phyloP scores from a whole-genome alignment of 2,329 filamentous ascomycete genomes.

The Talaromyces sp. region DNA sequence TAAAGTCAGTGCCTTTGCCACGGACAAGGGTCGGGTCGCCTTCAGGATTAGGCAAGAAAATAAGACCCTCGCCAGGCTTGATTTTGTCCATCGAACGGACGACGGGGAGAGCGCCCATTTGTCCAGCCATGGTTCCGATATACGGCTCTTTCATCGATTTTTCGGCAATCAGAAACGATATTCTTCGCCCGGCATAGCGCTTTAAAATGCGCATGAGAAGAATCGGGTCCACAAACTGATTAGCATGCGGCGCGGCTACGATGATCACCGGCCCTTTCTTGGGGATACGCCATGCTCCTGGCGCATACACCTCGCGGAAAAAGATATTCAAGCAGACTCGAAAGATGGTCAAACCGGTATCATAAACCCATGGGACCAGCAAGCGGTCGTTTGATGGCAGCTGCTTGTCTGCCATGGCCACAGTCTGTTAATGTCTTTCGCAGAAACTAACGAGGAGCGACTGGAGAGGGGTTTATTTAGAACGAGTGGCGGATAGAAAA shows the following conservation, averaged over 20 bases:
- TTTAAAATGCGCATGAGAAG: slow-evolving; percentile 88
- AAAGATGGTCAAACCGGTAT: slow-evolving; percentile 45
- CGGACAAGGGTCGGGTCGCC: slow-evolving; percentile 77
- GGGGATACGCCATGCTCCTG: slow-evolving; percentile 92
- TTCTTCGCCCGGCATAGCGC: slow-evolving; percentile 78
- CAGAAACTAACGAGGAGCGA: not conserved
- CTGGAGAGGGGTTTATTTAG: not conserved
- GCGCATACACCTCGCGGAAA: slow-evolving; percentile 93
- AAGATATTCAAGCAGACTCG: slow-evolving; percentile 83
- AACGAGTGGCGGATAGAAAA: not conserved
- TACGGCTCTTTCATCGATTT: slow-evolving; percentile 89
- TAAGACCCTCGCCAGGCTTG: slow-evolving; percentile 69
- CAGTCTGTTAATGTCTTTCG: not conserved
- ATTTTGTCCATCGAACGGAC: slow-evolving; percentile 84
- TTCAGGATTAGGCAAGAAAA: slow-evolving; percentile 85
- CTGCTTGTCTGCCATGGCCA: slow-evolving; percentile 1
- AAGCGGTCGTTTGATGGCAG: slow-evolving; percentile 6
- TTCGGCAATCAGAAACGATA: slow-evolving; percentile 88
- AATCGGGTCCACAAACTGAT: slow-evolving; percentile 95
- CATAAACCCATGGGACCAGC: slow-evolving; percentile 46
- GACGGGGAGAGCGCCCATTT: slow-evolving; percentile 88
- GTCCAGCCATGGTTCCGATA: slow-evolving; percentile 78
- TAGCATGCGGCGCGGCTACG: slow-evolving; percentile 93
- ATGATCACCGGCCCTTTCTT: slow-evolving; percentile 85
- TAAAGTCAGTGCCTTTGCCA: slow-evolving; percentile 77